Conservation (phyloP, 73 alveolate species). For the Paramecium primaurelia region DNA sequence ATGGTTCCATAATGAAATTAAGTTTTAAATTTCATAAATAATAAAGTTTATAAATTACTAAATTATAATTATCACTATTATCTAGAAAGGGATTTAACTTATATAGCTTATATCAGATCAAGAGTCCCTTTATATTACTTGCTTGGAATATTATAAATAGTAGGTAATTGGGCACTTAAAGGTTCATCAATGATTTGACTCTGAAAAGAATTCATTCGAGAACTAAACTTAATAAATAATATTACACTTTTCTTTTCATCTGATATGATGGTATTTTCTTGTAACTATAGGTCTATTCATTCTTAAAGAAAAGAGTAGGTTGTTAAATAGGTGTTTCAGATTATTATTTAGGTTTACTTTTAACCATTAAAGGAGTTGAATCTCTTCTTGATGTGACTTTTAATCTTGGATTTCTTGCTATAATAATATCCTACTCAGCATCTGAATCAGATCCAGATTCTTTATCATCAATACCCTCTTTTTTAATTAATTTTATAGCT, state of each 20-base stretch:
- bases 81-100: not conserved
- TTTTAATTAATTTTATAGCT: not conserved
- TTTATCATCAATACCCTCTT: not conserved
- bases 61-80: not conserved
- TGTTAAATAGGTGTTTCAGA: not conserved
- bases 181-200: constrained; percentile 29
- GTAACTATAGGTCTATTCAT: not conserved
- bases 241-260: not conserved
- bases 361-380: not conserved
- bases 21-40: not conserved
- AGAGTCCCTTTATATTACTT: not conserved
- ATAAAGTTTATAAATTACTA: not conserved
- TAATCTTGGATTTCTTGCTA: not conserved
- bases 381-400: constrained; percentile 25
- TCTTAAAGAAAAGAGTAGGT: not conserved
- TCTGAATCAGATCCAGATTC: constrained; percentile 46
- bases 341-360: not conserved
- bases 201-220: constrained; percentile 46
- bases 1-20: not conserved
- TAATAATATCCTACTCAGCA: constrained; percentile 29
- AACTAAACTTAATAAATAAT: not conserved
- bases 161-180: not conserved
- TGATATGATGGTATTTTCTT: not conserved
- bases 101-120: not conserved
- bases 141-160: not conserved